Conservation (phyloP, 768 basidiomycete species). For the Auriscalpium orientale region DNA sequence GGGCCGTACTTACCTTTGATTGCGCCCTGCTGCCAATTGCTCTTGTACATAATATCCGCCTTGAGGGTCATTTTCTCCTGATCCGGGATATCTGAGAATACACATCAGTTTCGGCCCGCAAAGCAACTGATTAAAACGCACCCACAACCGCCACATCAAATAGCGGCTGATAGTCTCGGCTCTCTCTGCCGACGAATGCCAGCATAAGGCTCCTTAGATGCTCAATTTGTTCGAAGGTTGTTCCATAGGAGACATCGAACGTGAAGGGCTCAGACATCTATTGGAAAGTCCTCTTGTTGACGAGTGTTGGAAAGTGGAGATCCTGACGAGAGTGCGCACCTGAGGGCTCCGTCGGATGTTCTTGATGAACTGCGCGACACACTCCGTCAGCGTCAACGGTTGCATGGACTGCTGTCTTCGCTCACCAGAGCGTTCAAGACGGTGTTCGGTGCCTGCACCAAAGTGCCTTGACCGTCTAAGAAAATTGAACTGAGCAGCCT, state of each 20-base stretch:
- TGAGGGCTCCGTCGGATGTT: conserved; percentile 68
- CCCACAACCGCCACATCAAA: conserved; percentile 71
- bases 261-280: conserved; percentile 74
- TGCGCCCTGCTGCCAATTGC: conserved; percentile 75
- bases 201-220: conserved; percentile 73
- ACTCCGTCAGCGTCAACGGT: no score
- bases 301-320: not conserved
- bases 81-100: conserved; percentile 58
- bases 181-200: conserved; percentile 58
- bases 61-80: conserved; percentile 72
- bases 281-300: not conserved
- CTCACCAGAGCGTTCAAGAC: conserved; percentile 48
- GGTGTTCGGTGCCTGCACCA: conserved; percentile 68
- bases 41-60: conserved; percentile 85
- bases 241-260: conserved; percentile 74
- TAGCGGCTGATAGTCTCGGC: conserved; percentile 65
- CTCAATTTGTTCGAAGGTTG: conserved; percentile 78
- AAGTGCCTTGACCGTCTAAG: conserved; percentile 47
- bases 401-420: not conserved
- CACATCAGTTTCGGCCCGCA: not conserved
- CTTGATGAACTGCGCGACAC: conserved; percentile 46
- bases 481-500: conserved; percentile 73
- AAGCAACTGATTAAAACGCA: conserved; percentile 18
- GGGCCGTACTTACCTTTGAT: conserved; percentile 43
- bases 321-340: conserved; percentile 25